Evolutionary conservation across 306 rosid species (phyloP).

Genomic region (Pyrus bretschneideri): DNA sequence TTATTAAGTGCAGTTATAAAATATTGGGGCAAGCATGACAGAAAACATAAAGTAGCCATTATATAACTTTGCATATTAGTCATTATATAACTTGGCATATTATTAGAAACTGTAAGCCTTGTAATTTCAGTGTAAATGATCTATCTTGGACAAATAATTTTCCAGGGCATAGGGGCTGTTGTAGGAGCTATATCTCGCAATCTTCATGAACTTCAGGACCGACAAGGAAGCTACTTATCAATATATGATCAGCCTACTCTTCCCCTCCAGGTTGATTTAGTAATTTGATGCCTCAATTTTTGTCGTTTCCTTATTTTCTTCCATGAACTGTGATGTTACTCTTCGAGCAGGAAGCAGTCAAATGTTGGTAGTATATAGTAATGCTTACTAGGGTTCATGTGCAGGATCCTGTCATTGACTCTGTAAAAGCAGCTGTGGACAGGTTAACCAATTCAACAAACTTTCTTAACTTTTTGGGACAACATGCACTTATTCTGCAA

Average conservation of each 20-base stretch:
- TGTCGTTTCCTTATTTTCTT: neutral
- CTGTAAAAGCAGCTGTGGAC: constrained; percentile 86
- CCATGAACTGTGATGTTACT: neutral
- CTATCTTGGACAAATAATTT: constrained; percentile 17
- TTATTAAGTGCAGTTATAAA: neutral
- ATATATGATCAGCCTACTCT: constrained; percentile 80
- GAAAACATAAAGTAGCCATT: constrained; percentile 1
- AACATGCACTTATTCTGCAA: constrained; percentile 95
- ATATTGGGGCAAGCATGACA: neutral
- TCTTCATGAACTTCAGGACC: constrained; percentile 95
- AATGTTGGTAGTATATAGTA: constrained; percentile 5
- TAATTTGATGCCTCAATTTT: constrained; percentile 6
- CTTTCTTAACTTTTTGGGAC: constrained; percentile 88
- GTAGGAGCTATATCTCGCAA: constrained; percentile 98
- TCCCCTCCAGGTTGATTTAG: constrained; percentile 73
- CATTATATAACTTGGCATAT: neutral
- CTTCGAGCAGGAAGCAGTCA: neutral
- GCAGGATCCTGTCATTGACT: constrained; percentile 88
- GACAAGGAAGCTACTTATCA: constrained; percentile 94
- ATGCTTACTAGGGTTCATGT: constrained; percentile 20
- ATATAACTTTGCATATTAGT: neutral
- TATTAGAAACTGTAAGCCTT: neutral
- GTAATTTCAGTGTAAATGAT: constrained; percentile 14
- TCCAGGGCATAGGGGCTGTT: constrained; percentile 94
- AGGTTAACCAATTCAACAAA: constrained; percentile 82